These are phyloP conservation scores for Gaertneriomyces sp. DNA, from an alignment of 192 early-diverging fungal species.

Conservation along the genomic window DNA sequence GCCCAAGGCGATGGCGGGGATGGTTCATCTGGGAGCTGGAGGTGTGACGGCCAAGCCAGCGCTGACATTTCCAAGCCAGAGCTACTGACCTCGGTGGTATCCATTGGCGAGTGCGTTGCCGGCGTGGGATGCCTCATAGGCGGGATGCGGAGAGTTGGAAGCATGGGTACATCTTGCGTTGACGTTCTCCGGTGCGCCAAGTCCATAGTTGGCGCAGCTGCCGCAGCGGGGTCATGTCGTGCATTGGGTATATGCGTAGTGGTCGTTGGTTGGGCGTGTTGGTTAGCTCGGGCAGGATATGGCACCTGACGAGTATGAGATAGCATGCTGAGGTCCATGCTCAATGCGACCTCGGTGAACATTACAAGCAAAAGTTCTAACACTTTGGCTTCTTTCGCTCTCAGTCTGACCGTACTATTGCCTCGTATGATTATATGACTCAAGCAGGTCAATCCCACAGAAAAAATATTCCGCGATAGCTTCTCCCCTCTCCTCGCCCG, in stretches of 20 bases:
- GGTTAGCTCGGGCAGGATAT: not conserved
- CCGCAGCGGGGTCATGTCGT: not conserved
- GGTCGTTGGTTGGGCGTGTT: not conserved
- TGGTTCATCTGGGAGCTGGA: too few relatives aligned
- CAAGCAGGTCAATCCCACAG: constrained; percentile 52
- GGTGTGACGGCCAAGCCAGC: too few relatives aligned
- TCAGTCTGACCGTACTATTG: constrained; percentile 69
- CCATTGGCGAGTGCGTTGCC: too few relatives aligned
- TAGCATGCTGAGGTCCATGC: not conserved
- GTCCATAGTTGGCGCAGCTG: too few relatives aligned
- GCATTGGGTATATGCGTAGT: too few relatives aligned
- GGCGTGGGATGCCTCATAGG: too few relatives aligned
- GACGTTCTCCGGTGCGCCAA: too few relatives aligned
- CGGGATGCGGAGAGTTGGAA: too few relatives aligned
- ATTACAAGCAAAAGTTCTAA: constrained; percentile 79
- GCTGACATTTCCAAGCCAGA: too few relatives aligned
- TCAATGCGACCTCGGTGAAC: constrained; percentile 35
- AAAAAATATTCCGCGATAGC: too few relatives aligned
- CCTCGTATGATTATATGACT: constrained; percentile 85
- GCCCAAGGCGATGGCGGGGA: constrained; percentile 7
- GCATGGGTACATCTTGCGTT: too few relatives aligned
- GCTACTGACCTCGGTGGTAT: too few relatives aligned
- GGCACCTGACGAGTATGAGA: constrained; percentile 1
- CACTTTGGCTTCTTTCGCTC: constrained; percentile 82
- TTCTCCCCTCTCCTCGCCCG: not conserved